A percentile compares a stretch with the other conserved stretches of the same genome.
phyloP scores from a whole-genome alignment of 1,284 basidiomycete genomes.

The Apiotrichum veenhuisii region DNA sequence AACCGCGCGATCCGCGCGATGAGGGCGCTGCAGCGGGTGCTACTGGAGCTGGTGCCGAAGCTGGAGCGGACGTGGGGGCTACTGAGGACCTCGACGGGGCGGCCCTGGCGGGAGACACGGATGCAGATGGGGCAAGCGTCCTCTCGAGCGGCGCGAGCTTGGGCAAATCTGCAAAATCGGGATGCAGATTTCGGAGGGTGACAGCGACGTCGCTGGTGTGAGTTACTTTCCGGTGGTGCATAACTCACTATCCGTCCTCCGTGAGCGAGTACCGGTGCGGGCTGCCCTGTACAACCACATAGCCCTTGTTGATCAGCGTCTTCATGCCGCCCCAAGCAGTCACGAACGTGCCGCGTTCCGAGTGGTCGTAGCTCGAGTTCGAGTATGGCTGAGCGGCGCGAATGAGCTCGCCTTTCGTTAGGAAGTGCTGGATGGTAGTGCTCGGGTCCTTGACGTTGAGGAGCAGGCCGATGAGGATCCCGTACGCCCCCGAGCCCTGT shows the following conservation, averaged over 20 bases:
- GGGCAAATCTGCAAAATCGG: slow-evolving; percentile 30
- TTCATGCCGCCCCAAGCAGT: slow-evolving; percentile 48
- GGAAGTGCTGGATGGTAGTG: slow-evolving; percentile 23
- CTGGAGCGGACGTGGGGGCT: neutral
- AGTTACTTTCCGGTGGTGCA: neutral
- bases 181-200: slow-evolving; percentile 29
- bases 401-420: slow-evolving; percentile 43
- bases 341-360: slow-evolving; percentile 39
- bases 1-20: neutral
- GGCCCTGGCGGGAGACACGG: neutral
- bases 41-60: neutral
- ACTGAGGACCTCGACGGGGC: neutral
- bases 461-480: slow-evolving; percentile 43
- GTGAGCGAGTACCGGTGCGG: slow-evolving; percentile 45
- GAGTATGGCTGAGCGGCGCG: slow-evolving; percentile 36
- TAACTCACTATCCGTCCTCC: slow-evolving; percentile 45
- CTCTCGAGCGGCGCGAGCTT: slow-evolving; percentile 15
- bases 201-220: slow-evolving; percentile 35
- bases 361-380: slow-evolving; percentile 39
- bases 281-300: slow-evolving; percentile 42
- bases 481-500: slow-evolving; percentile 40
- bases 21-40: neutral
- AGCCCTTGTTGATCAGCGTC: slow-evolving; percentile 41
- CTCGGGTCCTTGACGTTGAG: slow-evolving; percentile 32
- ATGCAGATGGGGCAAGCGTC: neutral